Conservation (phyloP, 179 eudicot species). For the Gypsophila paniculata region DNA sequence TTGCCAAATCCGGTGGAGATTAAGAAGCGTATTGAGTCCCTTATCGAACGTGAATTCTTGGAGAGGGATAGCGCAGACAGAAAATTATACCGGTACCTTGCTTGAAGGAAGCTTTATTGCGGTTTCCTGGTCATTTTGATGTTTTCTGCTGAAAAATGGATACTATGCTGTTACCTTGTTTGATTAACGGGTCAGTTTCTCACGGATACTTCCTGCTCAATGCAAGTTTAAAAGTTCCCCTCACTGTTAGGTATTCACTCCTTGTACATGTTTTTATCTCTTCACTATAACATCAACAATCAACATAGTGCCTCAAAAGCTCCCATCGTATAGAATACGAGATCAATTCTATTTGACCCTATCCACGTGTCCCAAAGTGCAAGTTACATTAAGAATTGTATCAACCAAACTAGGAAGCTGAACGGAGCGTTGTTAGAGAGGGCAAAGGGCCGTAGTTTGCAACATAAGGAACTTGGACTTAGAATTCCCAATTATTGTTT, state of each 20-base stretch:
- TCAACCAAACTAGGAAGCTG: too few species aligned
- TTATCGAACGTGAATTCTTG: conserved; percentile 77
- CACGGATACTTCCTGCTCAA: conserved; percentile 23
- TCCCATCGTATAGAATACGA: too few species aligned
- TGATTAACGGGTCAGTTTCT: conserved; percentile 23
- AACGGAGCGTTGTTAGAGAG: too few species aligned
- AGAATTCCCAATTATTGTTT: too few species aligned
- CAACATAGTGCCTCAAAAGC: too few species aligned
- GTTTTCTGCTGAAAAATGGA: conserved; percentile 27
- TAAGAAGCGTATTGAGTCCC: conserved; percentile 73
- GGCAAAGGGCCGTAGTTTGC: too few species aligned
- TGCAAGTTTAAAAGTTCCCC: conserved; percentile 20
- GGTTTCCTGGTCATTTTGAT: conserved; percentile 21
- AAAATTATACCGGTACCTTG: conserved; percentile 51
- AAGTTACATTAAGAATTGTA: too few species aligned
- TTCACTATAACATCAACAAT: neutral
- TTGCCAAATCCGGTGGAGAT: conserved; percentile 69
- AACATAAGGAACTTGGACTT: too few species aligned
- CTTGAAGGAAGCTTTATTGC: conserved; percentile 23
- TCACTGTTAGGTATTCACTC: conserved; percentile 7
- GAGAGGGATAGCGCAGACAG: conserved; percentile 64
- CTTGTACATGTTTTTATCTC: neutral
- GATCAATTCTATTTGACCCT: too few species aligned
- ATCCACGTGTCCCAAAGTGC: too few species aligned
- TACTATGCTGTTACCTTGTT: conserved; percentile 24